Percentiles rank a stretch among this genome's conserved stretches.
Conservation (phyloP, 371 early-diverging fungal genomes). For the Apophysomyces trapeziformis region DNA sequence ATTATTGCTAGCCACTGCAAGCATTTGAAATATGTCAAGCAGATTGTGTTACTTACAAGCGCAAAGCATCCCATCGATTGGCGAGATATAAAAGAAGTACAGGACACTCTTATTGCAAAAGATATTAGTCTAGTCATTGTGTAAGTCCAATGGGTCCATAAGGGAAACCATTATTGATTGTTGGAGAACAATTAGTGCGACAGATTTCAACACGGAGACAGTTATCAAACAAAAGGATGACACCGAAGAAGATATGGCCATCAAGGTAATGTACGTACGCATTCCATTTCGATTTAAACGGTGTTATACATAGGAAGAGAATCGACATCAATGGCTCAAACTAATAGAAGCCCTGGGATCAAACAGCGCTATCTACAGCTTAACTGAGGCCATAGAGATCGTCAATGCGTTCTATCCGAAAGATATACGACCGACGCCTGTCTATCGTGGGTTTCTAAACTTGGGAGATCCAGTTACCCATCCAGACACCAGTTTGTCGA, state of each 20-base stretch:
- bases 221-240: conserved; percentile 20
- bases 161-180: neutral
- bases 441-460: conserved; percentile 58
- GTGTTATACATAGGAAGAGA: conserved; percentile 12
- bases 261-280: neutral
- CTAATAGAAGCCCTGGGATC: conserved; percentile 15
- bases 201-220: conserved; percentile 41
- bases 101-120: conserved; percentile 36
- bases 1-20: conserved; percentile 61
- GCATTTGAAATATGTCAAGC: conserved; percentile 68
- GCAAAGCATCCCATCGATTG: conserved; percentile 54
- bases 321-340: conserved; percentile 26
- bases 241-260: conserved; percentile 22
- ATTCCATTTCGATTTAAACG: neutral
- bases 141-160: conserved; percentile 42
- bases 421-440: conserved; percentile 59
- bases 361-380: conserved; percentile 31
- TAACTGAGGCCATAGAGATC: conserved; percentile 57
- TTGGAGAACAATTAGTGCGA: conserved; percentile 35
- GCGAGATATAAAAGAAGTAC: conserved; percentile 50
- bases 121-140: conserved; percentile 58
- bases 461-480: conserved; percentile 54
- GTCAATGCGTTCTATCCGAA: conserved; percentile 54
- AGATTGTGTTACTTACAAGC: conserved; percentile 69
- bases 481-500: conserved; percentile 43